phyloP scores from a whole-genome alignment of 306 rosid genomes.

The Oxytropis ochrocephala region DNA sequence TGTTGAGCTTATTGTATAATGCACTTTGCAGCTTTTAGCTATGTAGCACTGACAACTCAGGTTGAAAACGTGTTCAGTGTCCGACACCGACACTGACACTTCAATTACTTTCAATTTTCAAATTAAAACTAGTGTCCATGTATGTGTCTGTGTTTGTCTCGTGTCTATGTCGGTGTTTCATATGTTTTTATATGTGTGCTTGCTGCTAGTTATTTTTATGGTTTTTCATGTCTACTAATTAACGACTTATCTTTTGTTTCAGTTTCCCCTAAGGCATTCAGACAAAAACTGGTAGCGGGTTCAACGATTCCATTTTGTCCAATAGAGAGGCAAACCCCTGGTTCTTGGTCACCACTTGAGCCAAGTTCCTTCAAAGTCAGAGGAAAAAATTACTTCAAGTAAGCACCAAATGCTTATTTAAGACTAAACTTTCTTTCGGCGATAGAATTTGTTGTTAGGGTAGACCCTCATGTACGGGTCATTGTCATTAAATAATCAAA shows the following conservation, averaged over 20 bases:
- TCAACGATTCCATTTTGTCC: conserved; percentile 57
- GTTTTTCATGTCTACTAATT: conserved; percentile 20
- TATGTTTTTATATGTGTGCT: not conserved
- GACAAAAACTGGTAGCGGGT: conserved; percentile 65
- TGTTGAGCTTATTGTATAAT: not conserved
- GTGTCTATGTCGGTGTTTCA: no score
- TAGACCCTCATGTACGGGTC: not conserved
- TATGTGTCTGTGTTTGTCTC: no score
- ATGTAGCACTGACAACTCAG: no score
- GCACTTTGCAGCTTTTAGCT: not conserved
- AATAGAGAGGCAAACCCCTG: conserved; percentile 55
- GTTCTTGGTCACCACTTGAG: conserved; percentile 86
- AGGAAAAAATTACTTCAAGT: conserved; percentile 80
- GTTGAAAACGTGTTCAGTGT: no score
- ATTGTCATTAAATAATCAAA: not conserved
- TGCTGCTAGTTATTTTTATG: not conserved
- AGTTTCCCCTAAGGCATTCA: conserved; percentile 71
- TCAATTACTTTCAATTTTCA: no score
- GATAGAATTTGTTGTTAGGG: conserved; percentile 10
- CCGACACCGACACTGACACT: no score
- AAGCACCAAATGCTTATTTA: not conserved
- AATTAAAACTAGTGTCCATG: no score
- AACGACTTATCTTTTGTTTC: conserved; percentile 23
- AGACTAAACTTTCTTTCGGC: not conserved
- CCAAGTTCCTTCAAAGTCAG: conserved; percentile 82